Conservation (phyloP, 768 basidiomycete species). For the Nidularia pulvinata region DNA sequence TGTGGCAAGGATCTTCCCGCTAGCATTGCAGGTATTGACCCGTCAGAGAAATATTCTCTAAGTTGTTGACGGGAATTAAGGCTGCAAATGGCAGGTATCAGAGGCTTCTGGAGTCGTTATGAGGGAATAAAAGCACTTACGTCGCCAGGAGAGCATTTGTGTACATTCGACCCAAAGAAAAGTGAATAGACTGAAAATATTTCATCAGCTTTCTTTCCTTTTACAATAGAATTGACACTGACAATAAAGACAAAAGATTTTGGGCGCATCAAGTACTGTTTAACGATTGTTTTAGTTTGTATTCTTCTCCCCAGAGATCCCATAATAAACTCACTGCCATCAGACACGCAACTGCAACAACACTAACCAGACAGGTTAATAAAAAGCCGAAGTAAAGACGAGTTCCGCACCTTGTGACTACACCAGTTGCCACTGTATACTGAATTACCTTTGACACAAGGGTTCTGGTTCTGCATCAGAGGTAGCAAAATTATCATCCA, state of each 20-base stretch:
- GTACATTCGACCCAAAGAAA: slow-evolving; percentile 14
- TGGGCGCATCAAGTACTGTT: slow-evolving; percentile 3
- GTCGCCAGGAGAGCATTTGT: slow-evolving; percentile 13
- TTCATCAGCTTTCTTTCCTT: background rate
- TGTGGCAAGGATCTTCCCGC: too few species aligned
- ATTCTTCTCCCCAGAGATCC: too few species aligned
- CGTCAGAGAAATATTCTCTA: background rate
- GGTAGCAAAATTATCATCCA: background rate
- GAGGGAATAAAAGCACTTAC: slow-evolving; percentile 1
- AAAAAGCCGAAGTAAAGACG: background rate
- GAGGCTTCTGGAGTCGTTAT: too few species aligned
- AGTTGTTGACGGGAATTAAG: slow-evolving; percentile 4
- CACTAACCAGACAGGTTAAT: background rate
- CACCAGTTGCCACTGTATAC: slow-evolving; percentile 8
- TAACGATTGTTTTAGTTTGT: too few species aligned
- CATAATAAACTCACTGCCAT: slow-evolving; percentile 3
- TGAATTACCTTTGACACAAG: slow-evolving; percentile 7
- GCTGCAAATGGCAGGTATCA: background rate
- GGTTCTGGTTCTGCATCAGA: slow-evolving; percentile 1
- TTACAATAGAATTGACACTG: background rate
- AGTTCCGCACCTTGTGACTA: slow-evolving; percentile 7
- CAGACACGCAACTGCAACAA: slow-evolving; percentile 6
- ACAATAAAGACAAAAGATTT: slow-evolving; percentile 5
- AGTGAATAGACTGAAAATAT: slow-evolving; percentile 7
- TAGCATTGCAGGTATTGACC: too few species aligned